Evolutionary conservation across 768 basidiomycete species (phyloP).

Genomic region (Chlorophyllum brunneum): DNA sequence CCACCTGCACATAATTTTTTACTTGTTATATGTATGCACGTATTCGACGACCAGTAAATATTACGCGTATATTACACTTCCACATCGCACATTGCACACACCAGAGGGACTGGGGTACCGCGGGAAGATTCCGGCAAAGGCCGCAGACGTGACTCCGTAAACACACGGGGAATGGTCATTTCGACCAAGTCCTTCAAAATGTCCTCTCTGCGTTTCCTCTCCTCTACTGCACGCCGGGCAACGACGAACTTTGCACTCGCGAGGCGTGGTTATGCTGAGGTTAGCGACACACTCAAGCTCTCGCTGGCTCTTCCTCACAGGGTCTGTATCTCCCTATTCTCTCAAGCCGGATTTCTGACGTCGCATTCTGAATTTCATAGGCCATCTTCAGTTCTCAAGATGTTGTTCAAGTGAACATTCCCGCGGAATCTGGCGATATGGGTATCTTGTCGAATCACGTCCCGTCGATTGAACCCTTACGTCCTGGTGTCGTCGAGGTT

Average conservation of each 20-base stretch:
- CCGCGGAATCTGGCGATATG: conserved; percentile 96
- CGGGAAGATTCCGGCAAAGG: conserved; percentile 18
- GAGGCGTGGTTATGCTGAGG: conserved; percentile 90
- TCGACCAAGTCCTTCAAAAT: conserved; percentile 38
- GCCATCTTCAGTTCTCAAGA: conserved; percentile 87
- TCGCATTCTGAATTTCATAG: conserved; percentile 35
- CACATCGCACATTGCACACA: no score
- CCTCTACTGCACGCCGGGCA: conserved; percentile 58
- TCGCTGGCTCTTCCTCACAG: conserved; percentile 94
- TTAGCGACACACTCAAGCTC: conserved; percentile 84
- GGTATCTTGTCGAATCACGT: conserved; percentile 99
- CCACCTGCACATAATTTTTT: not conserved
- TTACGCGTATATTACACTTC: no score
- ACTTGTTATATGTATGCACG: not conserved
- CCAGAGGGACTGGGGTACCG: not conserved
- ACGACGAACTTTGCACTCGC: conserved; percentile 48
- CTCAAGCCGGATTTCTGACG: not conserved
- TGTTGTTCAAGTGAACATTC: conserved; percentile 93
- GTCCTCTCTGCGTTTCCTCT: conserved; percentile 72
- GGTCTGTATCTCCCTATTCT: conserved; percentile 43
- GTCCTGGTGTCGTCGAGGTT: conserved; percentile 93
- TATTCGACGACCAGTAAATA: no score
- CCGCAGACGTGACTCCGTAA: conserved; percentile 34
- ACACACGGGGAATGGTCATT: conserved; percentile 31
- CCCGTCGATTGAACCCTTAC: conserved; percentile 92